Evolutionary conservation across 306 rosid genomes (phyloP).

Genomic region (Rosa chinensis): DNA sequence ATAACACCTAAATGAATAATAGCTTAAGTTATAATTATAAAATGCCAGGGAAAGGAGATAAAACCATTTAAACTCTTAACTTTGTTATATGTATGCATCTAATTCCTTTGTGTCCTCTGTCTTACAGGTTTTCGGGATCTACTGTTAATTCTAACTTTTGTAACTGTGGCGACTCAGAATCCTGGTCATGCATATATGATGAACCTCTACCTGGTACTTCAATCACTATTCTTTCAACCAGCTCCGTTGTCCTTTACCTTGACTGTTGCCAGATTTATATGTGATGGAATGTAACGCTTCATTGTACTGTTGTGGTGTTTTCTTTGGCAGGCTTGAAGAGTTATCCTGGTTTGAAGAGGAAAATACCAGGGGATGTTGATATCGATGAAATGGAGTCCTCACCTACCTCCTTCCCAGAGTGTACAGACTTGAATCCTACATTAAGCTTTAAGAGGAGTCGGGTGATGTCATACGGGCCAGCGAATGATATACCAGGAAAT

Average conservation of each 20-base stretch:
- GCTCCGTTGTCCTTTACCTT: not conserved
- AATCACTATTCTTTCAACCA: constrained; percentile 1
- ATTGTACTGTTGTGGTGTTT: constrained; percentile 27
- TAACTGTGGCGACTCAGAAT: constrained; percentile 71
- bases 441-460: constrained; percentile 51
- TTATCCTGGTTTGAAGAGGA: constrained; percentile 76
- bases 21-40: not conserved
- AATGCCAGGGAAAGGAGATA: not conserved
- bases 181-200: constrained; percentile 46
- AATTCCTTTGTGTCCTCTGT: constrained; percentile 17
- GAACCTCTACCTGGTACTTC: constrained; percentile 67
- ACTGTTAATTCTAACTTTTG: constrained; percentile 48
- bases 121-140: constrained; percentile 61
- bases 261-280: not conserved
- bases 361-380: constrained; percentile 44
- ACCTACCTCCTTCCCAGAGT: constrained; percentile 14
- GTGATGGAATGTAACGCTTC: constrained; percentile 4
- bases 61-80: not conserved
- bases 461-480: constrained; percentile 24
- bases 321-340: constrained; percentile 50
- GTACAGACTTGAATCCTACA: constrained; percentile 33
- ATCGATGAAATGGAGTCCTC: constrained; percentile 44
- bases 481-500: constrained; percentile 32
- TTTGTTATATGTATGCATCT: constrained; percentile 17
- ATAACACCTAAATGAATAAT: not conserved